Percentiles rank a stretch among this genome's conserved stretches.
Evolutionary conservation across 176 grass and related monocot genomes (phyloP).

Genomic region (Saccharum officinarum): DNA sequence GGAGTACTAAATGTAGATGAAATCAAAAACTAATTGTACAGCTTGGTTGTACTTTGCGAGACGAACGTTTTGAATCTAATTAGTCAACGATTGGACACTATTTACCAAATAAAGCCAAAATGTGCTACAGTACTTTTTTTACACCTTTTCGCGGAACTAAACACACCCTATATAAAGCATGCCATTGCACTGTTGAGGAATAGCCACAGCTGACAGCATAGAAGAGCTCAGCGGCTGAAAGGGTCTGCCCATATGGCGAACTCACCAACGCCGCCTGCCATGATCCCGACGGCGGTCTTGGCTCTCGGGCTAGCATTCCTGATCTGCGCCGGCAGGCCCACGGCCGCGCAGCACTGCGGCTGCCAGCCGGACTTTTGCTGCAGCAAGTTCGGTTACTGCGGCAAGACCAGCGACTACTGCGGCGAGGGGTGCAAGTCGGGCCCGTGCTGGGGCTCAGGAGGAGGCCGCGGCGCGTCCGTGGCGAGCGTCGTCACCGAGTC

Average conservation of each 20-base stretch:
- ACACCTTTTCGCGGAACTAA: too few relatives aligned
- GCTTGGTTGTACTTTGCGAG: too few relatives aligned
- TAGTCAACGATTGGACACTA: too few relatives aligned
- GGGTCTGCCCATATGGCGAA: not conserved
- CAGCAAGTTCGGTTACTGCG: constrained; percentile 46
- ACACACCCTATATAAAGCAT: not conserved
- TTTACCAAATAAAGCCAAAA: too few relatives aligned
- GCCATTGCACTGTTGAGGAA: too few relatives aligned
- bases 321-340: not conserved
- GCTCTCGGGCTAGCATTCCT: not conserved
- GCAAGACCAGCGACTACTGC: constrained; percentile 26
- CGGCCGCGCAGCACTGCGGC: constrained; percentile 37
- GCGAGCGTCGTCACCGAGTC: constrained; percentile 7
- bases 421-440: constrained; percentile 36
- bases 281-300: not conserved
- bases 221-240: too few relatives aligned
- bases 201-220: too few relatives aligned
- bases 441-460: constrained; percentile 22
- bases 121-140: too few relatives aligned
- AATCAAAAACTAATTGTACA: too few relatives aligned
- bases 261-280: not conserved
- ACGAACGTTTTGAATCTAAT: too few relatives aligned
- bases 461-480: not conserved
- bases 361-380: constrained; percentile 45
- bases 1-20: too few relatives aligned